Base-by-base conservation (phyloP, 257 asterid species). In the Phtheirospermum japonicum region DNA sequence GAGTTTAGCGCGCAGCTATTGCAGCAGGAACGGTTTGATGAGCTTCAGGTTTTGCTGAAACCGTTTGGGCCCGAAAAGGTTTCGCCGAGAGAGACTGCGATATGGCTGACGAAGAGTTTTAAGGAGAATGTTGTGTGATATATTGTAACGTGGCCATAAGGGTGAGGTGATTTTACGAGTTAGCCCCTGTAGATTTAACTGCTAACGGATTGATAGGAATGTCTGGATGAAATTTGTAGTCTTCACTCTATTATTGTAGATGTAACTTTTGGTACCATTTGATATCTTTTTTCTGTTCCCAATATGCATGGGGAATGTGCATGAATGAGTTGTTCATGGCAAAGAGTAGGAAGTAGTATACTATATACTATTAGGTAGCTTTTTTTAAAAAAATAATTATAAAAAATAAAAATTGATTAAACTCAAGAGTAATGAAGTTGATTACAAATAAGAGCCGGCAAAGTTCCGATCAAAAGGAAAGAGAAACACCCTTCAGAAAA, bases 21-120 rank as follows among this genome's bases (percentile, higher is more conserved):
- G 78, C 96, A 82, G 83, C 97, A 93, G 59, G 91, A 85, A 14
- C 82, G 99, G 17, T 57, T 89, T 9, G 96, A 77, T 12, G 99
- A 93, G 79, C 97, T 93, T 14, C 73, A 83, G 1, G 95, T 93
- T 60, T 77, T 89, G 48, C 70, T 89, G 85, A 93, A 85, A 71
- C 99, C 97, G 13, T 93, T 93, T 42, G 99, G 99, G 10, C 85
- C 82, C 0, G 96, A 82, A 64, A 93, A 89, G 78, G 99, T 80
- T 37, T 89, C 97, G 32, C 96, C 97, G 0, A 70, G 99, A 52
- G 99, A 93, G 57, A 93, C 96, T 3, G 99, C 97, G 0, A 93
- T 93, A 65, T 93, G 99, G 99, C 78, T 93, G 74, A 79, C 92
- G 46, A 93, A 89, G 85, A 93, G 97, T 72, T 87, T 93, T 77